Percentiles rank a stretch among this genome's conserved stretches.
Evolutionary conservation across 495 filamentous ascomycete species (phyloP).

Genomic region (Neurospora sublineolata): DNA sequence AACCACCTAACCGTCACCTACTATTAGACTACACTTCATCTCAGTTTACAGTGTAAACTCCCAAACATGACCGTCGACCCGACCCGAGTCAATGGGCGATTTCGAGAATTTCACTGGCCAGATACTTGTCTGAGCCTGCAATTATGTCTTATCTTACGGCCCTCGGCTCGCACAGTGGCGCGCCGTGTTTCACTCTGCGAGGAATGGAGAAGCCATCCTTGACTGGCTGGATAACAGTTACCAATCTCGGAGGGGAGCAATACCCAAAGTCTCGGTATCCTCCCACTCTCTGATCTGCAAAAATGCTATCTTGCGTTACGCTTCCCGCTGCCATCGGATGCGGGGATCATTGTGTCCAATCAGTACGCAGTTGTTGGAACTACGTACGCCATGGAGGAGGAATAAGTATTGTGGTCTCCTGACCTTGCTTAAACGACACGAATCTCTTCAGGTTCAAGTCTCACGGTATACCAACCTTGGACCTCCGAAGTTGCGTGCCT

Average conservation of each 20-base stretch:
- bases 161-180: not conserved
- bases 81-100: not conserved
- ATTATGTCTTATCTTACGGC: not conserved
- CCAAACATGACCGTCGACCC: not conserved
- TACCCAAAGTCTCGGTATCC: not conserved
- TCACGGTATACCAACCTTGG: not conserved
- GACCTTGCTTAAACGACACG: not conserved
- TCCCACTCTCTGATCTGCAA: not conserved
- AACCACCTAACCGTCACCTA: not conserved
- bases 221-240: not conserved
- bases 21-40: not conserved
- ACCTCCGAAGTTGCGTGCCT: not conserved
- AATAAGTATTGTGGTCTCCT: not conserved
- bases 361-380: not conserved
- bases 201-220: not conserved
- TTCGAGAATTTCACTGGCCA: not conserved
- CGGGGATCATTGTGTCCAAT: not conserved
- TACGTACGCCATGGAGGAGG: not conserved
- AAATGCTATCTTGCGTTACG: not conserved
- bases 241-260: not conserved
- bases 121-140: not conserved
- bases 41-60: not conserved
- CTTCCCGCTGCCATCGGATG: not conserved
- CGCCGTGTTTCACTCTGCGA: not conserved
- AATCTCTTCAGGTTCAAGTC: not conserved